A percentile compares a stretch with the other conserved stretches of the same genome.
Evolutionary conservation across 495 filamentous ascomycete species (phyloP).

Genomic region (Annulohypoxylon stygium): DNA sequence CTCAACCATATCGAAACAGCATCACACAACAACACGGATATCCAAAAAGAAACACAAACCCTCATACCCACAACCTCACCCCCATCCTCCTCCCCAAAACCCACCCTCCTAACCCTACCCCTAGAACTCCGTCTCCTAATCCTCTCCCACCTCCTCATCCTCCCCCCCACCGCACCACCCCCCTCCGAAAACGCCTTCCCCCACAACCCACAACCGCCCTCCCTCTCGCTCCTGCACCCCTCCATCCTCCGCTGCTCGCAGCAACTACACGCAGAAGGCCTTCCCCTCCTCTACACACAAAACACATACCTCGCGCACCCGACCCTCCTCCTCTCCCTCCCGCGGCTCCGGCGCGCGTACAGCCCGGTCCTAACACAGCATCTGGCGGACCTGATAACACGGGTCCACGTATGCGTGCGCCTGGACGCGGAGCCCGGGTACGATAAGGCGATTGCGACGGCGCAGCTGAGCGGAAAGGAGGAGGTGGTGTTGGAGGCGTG

Average conservation of each 20-base stretch:
- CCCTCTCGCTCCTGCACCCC: conserved; percentile 48
- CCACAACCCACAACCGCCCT: conserved; percentile 16
- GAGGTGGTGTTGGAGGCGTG: conserved; percentile 62
- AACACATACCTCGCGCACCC: conserved; percentile 68
- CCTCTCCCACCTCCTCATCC: conserved; percentile 59
- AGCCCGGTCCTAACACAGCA: conserved; percentile 50
- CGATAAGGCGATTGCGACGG: conserved; percentile 43
- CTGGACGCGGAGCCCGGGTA: conserved; percentile 62
- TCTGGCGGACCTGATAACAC: conserved; percentile 54
- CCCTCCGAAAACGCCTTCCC: conserved; percentile 27
- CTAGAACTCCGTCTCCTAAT: conserved; percentile 65
- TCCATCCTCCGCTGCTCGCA: conserved; percentile 58
- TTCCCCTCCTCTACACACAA: conserved; percentile 60
- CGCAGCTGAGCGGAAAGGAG: conserved; percentile 58
- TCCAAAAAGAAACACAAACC: background rate
- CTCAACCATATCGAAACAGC: background rate
- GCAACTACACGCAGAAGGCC: conserved; percentile 58
- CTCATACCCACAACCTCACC: background rate
- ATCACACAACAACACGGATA: background rate
- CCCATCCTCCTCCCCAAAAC: background rate
- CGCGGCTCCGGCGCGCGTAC: conserved; percentile 54
- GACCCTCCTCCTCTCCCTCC: conserved; percentile 58
- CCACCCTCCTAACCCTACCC: conserved; percentile 60
- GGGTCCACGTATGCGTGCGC: conserved; percentile 60
- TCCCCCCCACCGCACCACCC: conserved; percentile 44